Percentiles rank a stretch among this genome's conserved stretches.
phyloP scores from a whole-genome alignment of 768 basidiomycete genomes.

The Suillus discolor region DNA sequence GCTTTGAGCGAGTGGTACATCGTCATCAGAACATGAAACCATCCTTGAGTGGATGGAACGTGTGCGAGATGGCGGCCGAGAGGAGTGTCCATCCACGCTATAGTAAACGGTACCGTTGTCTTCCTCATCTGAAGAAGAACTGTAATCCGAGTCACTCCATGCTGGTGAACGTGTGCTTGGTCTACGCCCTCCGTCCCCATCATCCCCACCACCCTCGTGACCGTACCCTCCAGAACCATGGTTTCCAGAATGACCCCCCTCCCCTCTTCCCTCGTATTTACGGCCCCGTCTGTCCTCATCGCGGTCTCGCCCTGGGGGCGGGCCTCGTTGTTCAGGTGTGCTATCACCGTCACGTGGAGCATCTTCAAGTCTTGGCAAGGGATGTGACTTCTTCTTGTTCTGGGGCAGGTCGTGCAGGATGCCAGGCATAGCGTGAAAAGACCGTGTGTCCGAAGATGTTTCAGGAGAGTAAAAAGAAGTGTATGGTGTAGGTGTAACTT shows the following conservation, averaged over 20 bases:
- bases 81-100: slow-evolving; percentile 35
- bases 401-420: slow-evolving; percentile 10
- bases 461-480: slow-evolving; percentile 24
- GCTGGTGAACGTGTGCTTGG: slow-evolving; percentile 30
- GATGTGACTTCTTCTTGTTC: background rate
- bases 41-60: slow-evolving; percentile 22
- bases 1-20: slow-evolving; percentile 79
- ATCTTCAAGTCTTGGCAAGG: slow-evolving; percentile 9
- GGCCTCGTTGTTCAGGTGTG: slow-evolving; percentile 22
- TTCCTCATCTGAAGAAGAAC: slow-evolving; percentile 46
- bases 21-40: slow-evolving; percentile 56
- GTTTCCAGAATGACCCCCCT: slow-evolving; percentile 21
- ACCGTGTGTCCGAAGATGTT: slow-evolving; percentile 42
- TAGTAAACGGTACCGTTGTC: slow-evolving; percentile 45
- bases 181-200: slow-evolving; percentile 39
- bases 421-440: slow-evolving; percentile 37
- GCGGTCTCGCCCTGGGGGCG: slow-evolving; percentile 16
- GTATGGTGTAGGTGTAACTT: slow-evolving; percentile 20
- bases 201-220: slow-evolving; percentile 42
- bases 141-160: slow-evolving; percentile 37
- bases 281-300: slow-evolving; percentile 12
- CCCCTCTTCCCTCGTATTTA: slow-evolving; percentile 12
- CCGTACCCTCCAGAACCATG: slow-evolving; percentile 24
- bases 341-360: slow-evolving; percentile 19
- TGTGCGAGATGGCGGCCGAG: slow-evolving; percentile 25